Evolutionary conservation across 371 early-diverging fungal species (phyloP), one percentile per base, ranked within the genome.

Genomic region (Conidiobolus coronatus): DNA sequence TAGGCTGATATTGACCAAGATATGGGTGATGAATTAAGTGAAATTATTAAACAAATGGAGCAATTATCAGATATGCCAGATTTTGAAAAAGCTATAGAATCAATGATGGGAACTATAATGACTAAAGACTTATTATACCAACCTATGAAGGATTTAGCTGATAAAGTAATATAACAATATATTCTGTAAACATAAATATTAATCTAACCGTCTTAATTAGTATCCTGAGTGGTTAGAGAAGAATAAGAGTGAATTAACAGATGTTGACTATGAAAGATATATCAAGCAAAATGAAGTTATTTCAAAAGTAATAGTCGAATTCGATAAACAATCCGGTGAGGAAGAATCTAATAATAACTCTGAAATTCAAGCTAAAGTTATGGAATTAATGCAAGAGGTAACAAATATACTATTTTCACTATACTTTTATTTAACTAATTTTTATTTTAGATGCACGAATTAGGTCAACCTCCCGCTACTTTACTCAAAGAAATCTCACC

Each of bases 31-130:
- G 75, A 71, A n/a, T 63, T 81, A 46, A 73, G 86, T 76, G 77
- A 86, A 51, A 71, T 89, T 68, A 80, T 92, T 81, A 75, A 71
- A 49, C 86, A 89, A 52, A 74, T 92, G 66, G 93, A 89, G 56
- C 64, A 64, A 1, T 51, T 86, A 56, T 73, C 83, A 51, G 80
- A 81, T 34, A 70, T 66, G 45, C 67, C 71, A 11, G 84, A 85
- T 44, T 82, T 90, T 59, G 82, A 87, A 56, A 67, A 75, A 33
- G 71, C 86, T 49, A 72, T 91, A 14, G 85, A 83, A 51, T 77
- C 75, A 18, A 77, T 92, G 67, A 81, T 94, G 76, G 75, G 80
- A 42, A 76, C 84, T 57, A 60, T 94, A 34, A 80, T 89, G 79
- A 77, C 81, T 43, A 86, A 84, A 55, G 92, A 91, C 40, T 57